Base-by-base conservation (phyloP, 2,329 filamentous ascomycete species). In the Colletotrichum cordylinicola region DNA sequence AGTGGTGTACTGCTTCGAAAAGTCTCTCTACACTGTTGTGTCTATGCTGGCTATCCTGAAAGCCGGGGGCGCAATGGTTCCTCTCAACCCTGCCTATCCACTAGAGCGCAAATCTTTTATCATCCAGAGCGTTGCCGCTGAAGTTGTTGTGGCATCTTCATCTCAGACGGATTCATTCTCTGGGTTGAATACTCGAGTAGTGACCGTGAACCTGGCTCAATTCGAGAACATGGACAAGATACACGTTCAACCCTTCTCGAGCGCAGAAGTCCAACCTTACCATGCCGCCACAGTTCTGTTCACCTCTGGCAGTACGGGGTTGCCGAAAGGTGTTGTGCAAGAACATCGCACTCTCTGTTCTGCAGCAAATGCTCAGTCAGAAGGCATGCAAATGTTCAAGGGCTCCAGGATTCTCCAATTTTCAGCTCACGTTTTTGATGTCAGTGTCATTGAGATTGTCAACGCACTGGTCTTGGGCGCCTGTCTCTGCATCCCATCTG, bases 291-390 rank as follows among this genome's bases (percentile, higher is more conserved):
- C 82, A 43, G 86, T 89, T 78, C 88, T 90, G 79, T 90, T 90
- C 79, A 90, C 89, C 21, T 90, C 88, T 9, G 89, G 89, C 9
- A 90, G 87, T 37, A 90, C 89, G 1, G 89, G 89, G 12, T 81
- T 82, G 35, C 89, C 91, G 1, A 90, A 90, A 80, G 89, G 89
- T 31, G 87, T 89, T 18, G 84, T 89, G 33, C 78, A 83, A 58
- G 78, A 80, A 68, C 82, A 84, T 67, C 69, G 48, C 33, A 75
- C 78, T 2, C 75, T 82, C 29, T 78, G 78, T 64, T 80, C 81
- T 2, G 80, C 80, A 16, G 76, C 67, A 4, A 43, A n/a, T 56
- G 70, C 73, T 16, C 69, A 72, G 9, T 55, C 70, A 4, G 35
- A 8, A 6, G 58, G 55, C 13, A 67, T 75, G 70, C 39, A 65